Percentiles rank a stretch among this genome's conserved stretches.
Conservation (phyloP, 2,329 filamentous ascomycete genomes). For the Biscogniauxia sp. region DNA sequence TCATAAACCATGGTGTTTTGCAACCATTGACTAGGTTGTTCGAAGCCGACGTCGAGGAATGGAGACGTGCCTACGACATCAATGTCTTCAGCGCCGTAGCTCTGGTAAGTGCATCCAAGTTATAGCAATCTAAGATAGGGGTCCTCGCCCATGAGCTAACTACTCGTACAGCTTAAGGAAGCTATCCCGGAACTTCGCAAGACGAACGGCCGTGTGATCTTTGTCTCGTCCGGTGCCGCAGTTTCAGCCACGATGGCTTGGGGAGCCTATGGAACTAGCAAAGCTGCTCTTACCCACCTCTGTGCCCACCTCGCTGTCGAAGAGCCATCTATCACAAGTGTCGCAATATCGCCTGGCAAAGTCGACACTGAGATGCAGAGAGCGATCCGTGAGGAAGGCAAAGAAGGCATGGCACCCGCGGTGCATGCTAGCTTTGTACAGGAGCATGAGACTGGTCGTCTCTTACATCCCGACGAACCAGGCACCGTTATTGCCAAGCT, state of each 20-base stretch:
- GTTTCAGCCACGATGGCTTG: slow-evolving; percentile 65
- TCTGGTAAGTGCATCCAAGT: slow-evolving; percentile 54
- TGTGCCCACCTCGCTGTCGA: slow-evolving; percentile 70
- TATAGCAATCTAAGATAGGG: no score
- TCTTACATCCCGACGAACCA: slow-evolving; percentile 80
- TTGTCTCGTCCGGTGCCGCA: slow-evolving; percentile 79
- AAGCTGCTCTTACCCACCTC: slow-evolving; percentile 81
- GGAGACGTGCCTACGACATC: slow-evolving; percentile 73
- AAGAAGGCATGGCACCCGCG: slow-evolving; percentile 47
- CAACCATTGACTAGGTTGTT: slow-evolving; percentile 71
- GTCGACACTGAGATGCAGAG: slow-evolving; percentile 90
- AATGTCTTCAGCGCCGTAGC: slow-evolving; percentile 85
- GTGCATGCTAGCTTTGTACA: slow-evolving; percentile 68
- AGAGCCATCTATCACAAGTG: slow-evolving; percentile 70
- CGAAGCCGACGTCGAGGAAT: slow-evolving; percentile 67
- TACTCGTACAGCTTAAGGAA: slow-evolving; percentile 59
- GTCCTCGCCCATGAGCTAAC: slow-evolving; percentile 24
- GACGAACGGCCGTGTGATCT: slow-evolving; percentile 68
- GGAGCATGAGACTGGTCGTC: slow-evolving; percentile 65
- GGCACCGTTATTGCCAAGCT: slow-evolving; percentile 83
- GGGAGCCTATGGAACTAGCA: slow-evolving; percentile 79
- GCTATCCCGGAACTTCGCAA: slow-evolving; percentile 67
- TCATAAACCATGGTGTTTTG: slow-evolving; percentile 85
- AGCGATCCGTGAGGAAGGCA: slow-evolving; percentile 66
- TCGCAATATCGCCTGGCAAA: slow-evolving; percentile 74